Conservation (phyloP, 1,139 yeast species). For the Kazachstania sp. region DNA sequence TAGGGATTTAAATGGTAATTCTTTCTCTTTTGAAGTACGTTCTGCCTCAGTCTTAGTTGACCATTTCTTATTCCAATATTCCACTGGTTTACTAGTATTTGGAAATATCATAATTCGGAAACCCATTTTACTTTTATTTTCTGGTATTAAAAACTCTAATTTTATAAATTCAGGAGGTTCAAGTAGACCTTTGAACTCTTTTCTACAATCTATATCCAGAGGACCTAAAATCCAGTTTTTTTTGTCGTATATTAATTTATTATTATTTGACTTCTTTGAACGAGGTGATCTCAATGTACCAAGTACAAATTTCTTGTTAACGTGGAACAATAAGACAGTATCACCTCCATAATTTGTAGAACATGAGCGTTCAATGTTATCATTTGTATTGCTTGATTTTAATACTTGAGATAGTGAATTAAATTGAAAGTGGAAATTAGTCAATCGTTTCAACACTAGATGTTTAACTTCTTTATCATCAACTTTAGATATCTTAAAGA, state of each 20-base stretch:
- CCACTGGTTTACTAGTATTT: not conserved
- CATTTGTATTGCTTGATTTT: not conserved
- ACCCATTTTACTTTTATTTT: not conserved
- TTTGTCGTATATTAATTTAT: not conserved
- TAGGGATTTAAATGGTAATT: not conserved
- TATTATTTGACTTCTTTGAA: not conserved
- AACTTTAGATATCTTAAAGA: constrained; percentile 3
- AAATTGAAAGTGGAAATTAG: not conserved
- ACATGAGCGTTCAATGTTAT: not conserved
- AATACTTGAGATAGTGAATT: not conserved
- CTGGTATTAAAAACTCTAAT: not conserved
- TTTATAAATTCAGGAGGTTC: constrained; percentile 3
- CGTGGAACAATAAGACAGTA: constrained; percentile 9
- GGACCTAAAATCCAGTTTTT: constrained; percentile 6
- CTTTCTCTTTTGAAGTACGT: not conserved
- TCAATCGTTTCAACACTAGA: not conserved
- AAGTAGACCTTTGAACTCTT: not conserved
- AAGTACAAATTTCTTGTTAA: constrained; percentile 12
- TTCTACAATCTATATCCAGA: constrained; percentile 4
- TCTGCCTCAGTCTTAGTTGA: not conserved
- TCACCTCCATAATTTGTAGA: not conserved
- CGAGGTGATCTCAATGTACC: constrained; percentile 1
- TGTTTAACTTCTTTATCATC: not conserved
- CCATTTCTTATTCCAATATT: constrained; percentile 7
- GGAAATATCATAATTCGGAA: constrained; percentile 4